phyloP scores from a whole-genome alignment of 2,329 filamentous ascomycete species.

The Alternaria consortialis region DNA sequence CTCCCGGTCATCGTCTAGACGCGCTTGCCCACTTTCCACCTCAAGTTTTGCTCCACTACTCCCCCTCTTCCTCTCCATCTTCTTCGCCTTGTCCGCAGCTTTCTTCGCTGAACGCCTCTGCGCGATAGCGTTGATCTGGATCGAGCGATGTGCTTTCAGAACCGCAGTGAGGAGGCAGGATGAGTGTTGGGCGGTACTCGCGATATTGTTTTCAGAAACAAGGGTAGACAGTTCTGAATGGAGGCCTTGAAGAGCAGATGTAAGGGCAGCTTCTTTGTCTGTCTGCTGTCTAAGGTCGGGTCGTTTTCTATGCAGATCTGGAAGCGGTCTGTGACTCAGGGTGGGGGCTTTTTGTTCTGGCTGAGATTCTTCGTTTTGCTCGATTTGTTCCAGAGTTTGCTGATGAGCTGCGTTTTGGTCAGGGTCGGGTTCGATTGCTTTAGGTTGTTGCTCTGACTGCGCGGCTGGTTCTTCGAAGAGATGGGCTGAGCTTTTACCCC shows the following conservation, averaged over 20 bases:
- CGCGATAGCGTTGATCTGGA: background rate
- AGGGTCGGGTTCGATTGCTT: background rate
- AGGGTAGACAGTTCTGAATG: constrained; percentile 2
- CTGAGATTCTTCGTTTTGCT: constrained; percentile 4
- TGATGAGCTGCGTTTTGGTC: background rate
- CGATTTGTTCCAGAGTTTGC: constrained; percentile 1
- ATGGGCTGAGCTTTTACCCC: constrained; percentile 19
- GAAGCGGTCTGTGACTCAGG: constrained; percentile 11
- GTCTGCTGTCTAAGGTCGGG: background rate
- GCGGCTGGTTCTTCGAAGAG: constrained; percentile 17
- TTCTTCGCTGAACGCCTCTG: background rate
- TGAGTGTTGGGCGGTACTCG: background rate
- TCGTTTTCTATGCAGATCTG: constrained; percentile 11
- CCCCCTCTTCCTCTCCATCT: background rate
- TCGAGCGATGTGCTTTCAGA: constrained; percentile 3
- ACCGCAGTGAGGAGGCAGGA: background rate
- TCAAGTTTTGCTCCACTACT: background rate
- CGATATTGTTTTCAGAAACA: constrained; percentile 3
- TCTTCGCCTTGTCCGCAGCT: background rate
- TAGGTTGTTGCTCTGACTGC: background rate
- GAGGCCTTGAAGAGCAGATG: constrained; percentile 6
- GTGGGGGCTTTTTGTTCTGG: background rate
- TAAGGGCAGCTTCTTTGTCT: background rate
- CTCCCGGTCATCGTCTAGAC: constrained; percentile 6
- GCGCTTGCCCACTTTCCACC: background rate